Conservation (phyloP, 768 basidiomycete species). For the Tubosaeta sp. region DNA sequence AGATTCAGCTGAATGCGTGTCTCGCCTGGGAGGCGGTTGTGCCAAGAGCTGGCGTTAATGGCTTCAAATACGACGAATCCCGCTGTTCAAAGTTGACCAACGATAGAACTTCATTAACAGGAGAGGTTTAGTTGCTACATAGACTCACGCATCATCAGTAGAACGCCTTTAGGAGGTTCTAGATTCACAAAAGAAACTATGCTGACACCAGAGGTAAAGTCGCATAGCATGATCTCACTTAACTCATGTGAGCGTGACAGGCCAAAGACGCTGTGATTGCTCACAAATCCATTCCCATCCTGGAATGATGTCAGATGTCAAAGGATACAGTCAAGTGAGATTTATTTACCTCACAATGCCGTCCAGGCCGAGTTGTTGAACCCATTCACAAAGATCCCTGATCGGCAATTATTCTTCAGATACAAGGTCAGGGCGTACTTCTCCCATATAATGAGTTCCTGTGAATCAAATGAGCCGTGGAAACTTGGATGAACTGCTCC, state of each 20-base stretch:
- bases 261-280: conserved; percentile 7
- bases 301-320: conserved; percentile 3
- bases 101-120: neutral
- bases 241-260: neutral
- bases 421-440: conserved; percentile 13
- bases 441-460: conserved; percentile 45
- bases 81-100: neutral
- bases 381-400: conserved; percentile 41
- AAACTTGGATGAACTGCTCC: conserved; percentile 45
- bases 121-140: neutral
- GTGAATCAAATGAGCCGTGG: conserved; percentile 41
- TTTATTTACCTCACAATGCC: conserved; percentile 41
- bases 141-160: neutral
- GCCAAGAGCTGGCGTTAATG: conserved; percentile 15
- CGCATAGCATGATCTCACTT: conserved; percentile 48
- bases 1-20: conserved; percentile 15
- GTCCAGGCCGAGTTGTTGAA: conserved; percentile 37
- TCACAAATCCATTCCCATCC: conserved; percentile 45
- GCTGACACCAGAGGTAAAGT: conserved; percentile 39
- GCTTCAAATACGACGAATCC: conserved; percentile 5
- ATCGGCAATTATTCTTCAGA: conserved; percentile 35
- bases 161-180: neutral
- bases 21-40: conserved; percentile 21
- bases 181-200: conserved; percentile 39
- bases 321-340: neutral